Evolutionary conservation across 2,329 filamentous ascomycete genomes (phyloP).

Genomic region (Pleurostoma richardsiae): DNA sequence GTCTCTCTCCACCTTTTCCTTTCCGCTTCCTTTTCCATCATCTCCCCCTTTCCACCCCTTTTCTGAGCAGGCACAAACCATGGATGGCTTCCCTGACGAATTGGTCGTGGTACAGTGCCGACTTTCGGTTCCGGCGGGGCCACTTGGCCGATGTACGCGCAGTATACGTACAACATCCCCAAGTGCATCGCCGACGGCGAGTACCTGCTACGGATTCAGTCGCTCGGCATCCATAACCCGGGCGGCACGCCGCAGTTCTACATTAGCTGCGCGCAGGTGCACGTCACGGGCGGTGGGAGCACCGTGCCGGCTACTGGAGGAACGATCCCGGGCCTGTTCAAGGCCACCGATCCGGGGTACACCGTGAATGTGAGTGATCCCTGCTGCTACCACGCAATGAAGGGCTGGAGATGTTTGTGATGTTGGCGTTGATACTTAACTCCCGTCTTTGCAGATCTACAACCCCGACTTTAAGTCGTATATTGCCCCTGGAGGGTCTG

Average conservation of each 20-base stretch:
- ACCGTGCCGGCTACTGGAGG: constrained; percentile 22
- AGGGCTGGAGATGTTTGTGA: no score
- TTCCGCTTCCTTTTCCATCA: neutral
- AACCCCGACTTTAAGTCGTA: no score
- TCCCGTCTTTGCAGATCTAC: no score
- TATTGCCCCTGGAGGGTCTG: no score
- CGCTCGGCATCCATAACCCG: constrained; percentile 55
- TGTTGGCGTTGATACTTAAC: no score
- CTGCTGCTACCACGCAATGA: no score
- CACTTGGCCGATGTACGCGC: constrained; percentile 38
- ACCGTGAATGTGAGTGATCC: constrained; percentile 31
- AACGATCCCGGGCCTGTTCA: constrained; percentile 35
- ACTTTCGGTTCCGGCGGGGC: constrained; percentile 23
- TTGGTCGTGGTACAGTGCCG: constrained; percentile 19
- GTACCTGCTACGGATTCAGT: constrained; percentile 55
- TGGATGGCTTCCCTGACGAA: neutral
- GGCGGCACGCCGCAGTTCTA: constrained; percentile 43
- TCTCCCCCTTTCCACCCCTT: neutral
- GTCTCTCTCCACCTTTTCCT: constrained; percentile 5
- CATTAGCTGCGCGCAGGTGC: constrained; percentile 39
- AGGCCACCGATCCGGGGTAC: constrained; percentile 26
- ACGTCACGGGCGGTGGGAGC: constrained; percentile 33
- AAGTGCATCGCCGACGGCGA: constrained; percentile 48
- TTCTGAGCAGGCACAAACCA: neutral
- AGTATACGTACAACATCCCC: constrained; percentile 44